Evolutionary conservation across 108 stramenopile genomes (phyloP), one percentile per base, ranked within the genome.

Genomic region (Pseudonitzschia delicatissima): DNA sequence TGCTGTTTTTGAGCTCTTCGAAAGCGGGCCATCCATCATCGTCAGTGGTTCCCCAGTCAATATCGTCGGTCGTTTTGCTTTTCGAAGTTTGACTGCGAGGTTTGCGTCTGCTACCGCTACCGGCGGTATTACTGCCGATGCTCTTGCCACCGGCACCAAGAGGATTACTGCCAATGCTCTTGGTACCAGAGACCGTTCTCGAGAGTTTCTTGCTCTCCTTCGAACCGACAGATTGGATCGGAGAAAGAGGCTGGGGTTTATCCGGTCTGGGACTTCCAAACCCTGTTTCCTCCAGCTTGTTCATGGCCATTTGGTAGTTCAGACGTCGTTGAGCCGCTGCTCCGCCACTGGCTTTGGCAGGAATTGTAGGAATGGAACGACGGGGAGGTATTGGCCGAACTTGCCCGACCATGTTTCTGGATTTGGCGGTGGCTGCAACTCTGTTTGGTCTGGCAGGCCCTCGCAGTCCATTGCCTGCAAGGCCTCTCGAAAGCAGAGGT

Each of bases 311-410:
- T 68, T 78, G 77, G 60, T 82, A 76, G 59, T 68, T 75, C 47
- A 74, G 68, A 21, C 73, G 82, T 32, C 82, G 66, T 39, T 72
- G 67, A 13, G 77, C 77, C 3, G 82, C 82, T 15, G 82, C 82
- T 12, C 82, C 82, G 6, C 82, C 77, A 55, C 5, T 29, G 6
- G 0, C 26, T 13, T 26, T 28, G 6, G n/a, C 53, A 2, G 53
- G 11, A n/a, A 31, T 55, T 35, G 63, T 57, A 20, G 74, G 59
- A 58, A 64, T 57, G 6, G 67, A 44, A 48, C 74, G 62, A 26
- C 68, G 57, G 35, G 32, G 20, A 23, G 67, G 37, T 8, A 28
- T 17, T 17, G 77, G 37, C 13, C 64, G 48, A 20, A 71, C 69
- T 51, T 52, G 42, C 36, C 58, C 45, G 12, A 82, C 67, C 66